A percentile compares a stretch with the other conserved stretches of the same genome.
phyloP scores from a whole-genome alignment of 306 rosid genomes.

The Cercis canadensis region DNA sequence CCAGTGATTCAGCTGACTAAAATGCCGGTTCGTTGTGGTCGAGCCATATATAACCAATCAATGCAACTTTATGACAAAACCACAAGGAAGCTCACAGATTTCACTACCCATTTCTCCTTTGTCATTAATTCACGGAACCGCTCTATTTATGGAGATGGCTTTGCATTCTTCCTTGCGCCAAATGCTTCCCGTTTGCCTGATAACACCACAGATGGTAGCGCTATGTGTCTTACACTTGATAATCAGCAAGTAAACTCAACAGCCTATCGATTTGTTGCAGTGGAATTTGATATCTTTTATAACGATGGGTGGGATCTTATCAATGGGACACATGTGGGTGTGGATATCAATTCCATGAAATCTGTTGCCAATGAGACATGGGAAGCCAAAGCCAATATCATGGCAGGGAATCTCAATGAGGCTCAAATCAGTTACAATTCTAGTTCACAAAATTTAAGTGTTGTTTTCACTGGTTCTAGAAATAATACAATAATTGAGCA shows the following conservation, averaged over 20 bases:
- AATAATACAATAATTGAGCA: neutral
- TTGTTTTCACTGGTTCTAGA: conserved; percentile 13
- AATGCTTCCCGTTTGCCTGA: neutral
- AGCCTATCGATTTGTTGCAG: conserved; percentile 45
- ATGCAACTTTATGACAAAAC: conserved; percentile 50
- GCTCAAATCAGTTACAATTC: conserved; percentile 48
- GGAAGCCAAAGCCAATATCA: conserved; percentile 20
- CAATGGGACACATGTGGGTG: conserved; percentile 44
- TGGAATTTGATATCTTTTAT: conserved; percentile 53
- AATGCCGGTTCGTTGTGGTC: conserved; percentile 19
- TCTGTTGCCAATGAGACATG: conserved; percentile 43
- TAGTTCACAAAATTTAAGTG: conserved; percentile 25
- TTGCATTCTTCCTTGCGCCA: conserved; percentile 56
- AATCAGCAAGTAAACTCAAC: neutral
- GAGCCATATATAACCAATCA: conserved; percentile 36
- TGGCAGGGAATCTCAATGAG: conserved; percentile 32
- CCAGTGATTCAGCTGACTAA: neutral
- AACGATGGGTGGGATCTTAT: conserved; percentile 30
- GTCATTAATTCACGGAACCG: conserved; percentile 29
- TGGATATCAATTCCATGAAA: conserved; percentile 42
- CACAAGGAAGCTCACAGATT: conserved; percentile 43
- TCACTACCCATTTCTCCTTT: conserved; percentile 52
- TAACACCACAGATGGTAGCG: conserved; percentile 22
- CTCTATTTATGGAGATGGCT: conserved; percentile 26
- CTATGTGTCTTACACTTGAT: conserved; percentile 39